Evolutionary conservation across 208 protist species (phyloP), one percentile per base, ranked within the genome.

Genomic region (Wallacemonas sp.): DNA sequence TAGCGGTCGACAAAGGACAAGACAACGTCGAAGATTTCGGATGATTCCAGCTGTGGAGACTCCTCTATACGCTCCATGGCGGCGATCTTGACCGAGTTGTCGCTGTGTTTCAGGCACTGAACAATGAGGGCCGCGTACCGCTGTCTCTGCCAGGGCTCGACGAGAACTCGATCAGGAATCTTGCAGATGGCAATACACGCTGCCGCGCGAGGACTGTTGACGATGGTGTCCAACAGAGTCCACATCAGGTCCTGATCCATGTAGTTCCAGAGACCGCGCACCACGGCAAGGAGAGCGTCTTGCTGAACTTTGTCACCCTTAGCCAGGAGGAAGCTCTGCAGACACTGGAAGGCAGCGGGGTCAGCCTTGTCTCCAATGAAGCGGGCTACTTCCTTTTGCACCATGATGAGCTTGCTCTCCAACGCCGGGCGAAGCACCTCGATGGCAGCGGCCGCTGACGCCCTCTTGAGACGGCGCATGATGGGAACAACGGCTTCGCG

Each of bases 321-420:
- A 1, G 13, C 52, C 5, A 24, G 22, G 5, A 64, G 58, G 58
- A 77, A 66, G 29, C 58, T 54, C 24, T 66, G 59, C 4, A 42
- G 65, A 22, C 24, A 59, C 48, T 77, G 52, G 15, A 52, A 34
- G 0, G 65, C 71, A 21, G 66, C 68, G 0, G n/a, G 65, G 4
- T 63, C 58, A 13, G 63, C 64, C 39, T 53, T 27, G 41, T 70
- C 65, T 2, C 64, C 64, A 3, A 77, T 48, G 8, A 77, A 60
- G 21, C 44, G 37, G 1, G 69, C 37, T 10, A 66, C 58, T 34
- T 77, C 71, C 24, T 71, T 77, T 42, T 71, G 71, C 29, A 59
- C 32, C 9, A 64, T 54, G 19, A 71, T 59, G 4, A 53, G 52
- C 41, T 39, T 71, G 0, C 50, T 61, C 0, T 33, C 69, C 37